A percentile compares a stretch with the other conserved stretches of the same genome.
These are phyloP conservation scores for Cladophialophora chaetospira DNA, from an alignment of 2,329 filamentous ascomycete species.

Conservation along the genomic window DNA sequence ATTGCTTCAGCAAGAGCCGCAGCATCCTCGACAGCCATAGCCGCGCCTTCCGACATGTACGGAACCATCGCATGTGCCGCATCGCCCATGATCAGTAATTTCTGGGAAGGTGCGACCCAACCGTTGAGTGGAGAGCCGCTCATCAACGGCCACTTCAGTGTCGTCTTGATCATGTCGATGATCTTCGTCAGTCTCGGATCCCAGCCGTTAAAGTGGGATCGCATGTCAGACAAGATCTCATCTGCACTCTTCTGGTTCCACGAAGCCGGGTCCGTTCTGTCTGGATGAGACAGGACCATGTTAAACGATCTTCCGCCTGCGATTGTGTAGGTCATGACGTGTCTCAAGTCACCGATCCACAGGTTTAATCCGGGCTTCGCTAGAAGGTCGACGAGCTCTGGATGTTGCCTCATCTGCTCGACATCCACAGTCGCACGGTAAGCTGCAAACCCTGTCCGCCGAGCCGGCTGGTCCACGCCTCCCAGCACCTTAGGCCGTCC, in stretches of 20 bases:
- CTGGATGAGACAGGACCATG: conserved; percentile 50
- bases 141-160: conserved; percentile 40
- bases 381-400: conserved; percentile 22
- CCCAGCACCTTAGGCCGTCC: conserved; percentile 30
- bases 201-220: conserved; percentile 26
- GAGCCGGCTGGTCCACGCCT: conserved; percentile 17
- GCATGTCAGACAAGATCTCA: conserved; percentile 38
- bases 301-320: conserved; percentile 46
- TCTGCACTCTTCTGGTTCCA: conserved; percentile 36
- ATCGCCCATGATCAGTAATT: conserved; percentile 46
- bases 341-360: conserved; percentile 37
- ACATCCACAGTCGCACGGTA: conserved; percentile 30
- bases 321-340: conserved; percentile 39
- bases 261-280: conserved; percentile 39
- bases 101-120: conserved; percentile 36
- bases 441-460: conserved; percentile 27
- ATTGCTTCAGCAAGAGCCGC: conserved; percentile 39
- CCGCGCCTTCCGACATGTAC: conserved; percentile 48
- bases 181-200: conserved; percentile 40
- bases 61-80: conserved; percentile 50
- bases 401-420: conserved; percentile 24
- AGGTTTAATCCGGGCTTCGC: conserved; percentile 23
- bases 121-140: conserved; percentile 34
- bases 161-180: conserved; percentile 40
- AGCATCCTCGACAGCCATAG: conserved; percentile 50